Base-by-base conservation (phyloP, 148 eudicot genomes). In the Chenopodium quinoa region DNA sequence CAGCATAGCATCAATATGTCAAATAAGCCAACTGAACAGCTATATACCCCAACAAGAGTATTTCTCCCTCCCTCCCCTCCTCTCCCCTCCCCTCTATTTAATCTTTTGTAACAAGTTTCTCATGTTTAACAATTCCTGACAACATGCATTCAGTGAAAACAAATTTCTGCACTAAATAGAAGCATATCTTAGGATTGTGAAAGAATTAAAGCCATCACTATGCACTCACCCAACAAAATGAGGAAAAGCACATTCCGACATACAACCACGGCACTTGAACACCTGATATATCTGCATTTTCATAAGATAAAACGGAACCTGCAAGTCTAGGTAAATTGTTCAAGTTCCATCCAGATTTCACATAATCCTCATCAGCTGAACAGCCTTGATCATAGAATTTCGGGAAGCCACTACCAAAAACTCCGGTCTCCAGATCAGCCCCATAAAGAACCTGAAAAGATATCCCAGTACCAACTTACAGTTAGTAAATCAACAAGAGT, bases 241-340 rank as follows among this genome's bases (percentile, higher is more conserved):
- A 94, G 73, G 99, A 97, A 86, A 97, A 97, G 86, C 99, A 97
- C 99, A 97, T 97, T 83, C 99, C 99, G n/a, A 97, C 80, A 78
- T 97, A 97, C 86, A 97, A 87, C 99, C 98, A 97, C 32, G 99
- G 99, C 47, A 97, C 94, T 82, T 94, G 90, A 78, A 97, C 99
- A 72, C 99, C 99, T 27, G 98, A 97, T 90, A 97, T 97, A 82
- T 92, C 95, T 74, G 90, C 86, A 86, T 89, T 92, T 85, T 97
- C 98, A 86, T 89, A 97, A 72, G 95, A 87, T 60, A 97, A 97
- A 78, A 94, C 92, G 56, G 99, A 94, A 75, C 99, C 99, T 6
- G 93, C 89, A 83, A 97, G 91, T 89, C 97, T 90, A 62, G 99
- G 98, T 84, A 97, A 89, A 88, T 97, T 97, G 87, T 97, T 97